Evolutionary conservation across 805 yeast species (phyloP), one percentile per base, ranked within the genome.

Genomic region (Wickerhamiella vanderwaltii): DNA sequence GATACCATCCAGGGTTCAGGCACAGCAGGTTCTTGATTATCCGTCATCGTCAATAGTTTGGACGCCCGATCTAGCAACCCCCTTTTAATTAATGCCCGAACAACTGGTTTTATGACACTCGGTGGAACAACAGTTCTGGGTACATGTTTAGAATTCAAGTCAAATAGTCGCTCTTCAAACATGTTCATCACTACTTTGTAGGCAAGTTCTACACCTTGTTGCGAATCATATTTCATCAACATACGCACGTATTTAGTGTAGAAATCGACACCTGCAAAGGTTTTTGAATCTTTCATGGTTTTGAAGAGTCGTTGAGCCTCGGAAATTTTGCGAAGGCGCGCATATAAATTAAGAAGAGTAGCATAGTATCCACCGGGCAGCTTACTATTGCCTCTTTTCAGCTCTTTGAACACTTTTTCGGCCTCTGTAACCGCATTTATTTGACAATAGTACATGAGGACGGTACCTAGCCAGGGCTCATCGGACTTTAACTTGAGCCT

Each of bases 361-460:
- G 55, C 47, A 35, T 48, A 56, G 42, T 57, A 58, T 5, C 50
- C 51, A 7, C 49, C 48, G 6, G 34, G 41, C 9, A 45, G 44
- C 6, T 23, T 17, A 9, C 48, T 17, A 15, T 44, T 46, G n/a
- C 28, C 6, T 9, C 19, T n/a, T 30, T 36, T 38, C 50, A 43
- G 52, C 32, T 58, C 55, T 20, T 44, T 50, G 7, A 63, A 51
- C 24, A 59, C 39, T 9, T 46, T 48, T 35, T 65, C 65, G 1
- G 70, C 71, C 15, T 43, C 29, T 35, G 55, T 60, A 43, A 51
- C 56, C 39, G 62, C 61, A 6, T 59, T 62, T 22, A 60, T 45
- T 28, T 49, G 52, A 4, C 61, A 54, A 35, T 60, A 59, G 6
- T 63, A 62, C 7, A 47, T 31, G 24, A 61, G 57, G 38, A 63